A percentile compares a stretch with the other conserved stretches of the same genome.
phyloP scores from a whole-genome alignment of 108 stramenopile genomes.

The Mediolabrus comicus region DNA sequence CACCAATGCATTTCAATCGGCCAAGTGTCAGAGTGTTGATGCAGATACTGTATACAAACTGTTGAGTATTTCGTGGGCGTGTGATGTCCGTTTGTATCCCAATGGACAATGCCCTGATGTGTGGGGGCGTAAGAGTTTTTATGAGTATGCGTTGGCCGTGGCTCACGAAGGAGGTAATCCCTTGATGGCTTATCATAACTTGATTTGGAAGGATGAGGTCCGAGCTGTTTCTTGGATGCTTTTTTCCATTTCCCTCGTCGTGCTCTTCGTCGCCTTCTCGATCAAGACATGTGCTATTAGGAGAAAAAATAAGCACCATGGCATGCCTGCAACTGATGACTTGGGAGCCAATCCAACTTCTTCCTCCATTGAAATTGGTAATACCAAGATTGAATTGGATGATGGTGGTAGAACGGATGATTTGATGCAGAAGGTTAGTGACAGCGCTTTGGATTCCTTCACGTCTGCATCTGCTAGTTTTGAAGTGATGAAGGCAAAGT shows the following conservation, averaged over 20 bases:
- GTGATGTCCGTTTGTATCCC: constrained; percentile 47
- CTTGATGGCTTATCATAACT: background rate
- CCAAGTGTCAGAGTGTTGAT: constrained; percentile 8
- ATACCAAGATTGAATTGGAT: background rate
- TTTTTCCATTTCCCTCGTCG: background rate
- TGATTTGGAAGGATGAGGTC: background rate
- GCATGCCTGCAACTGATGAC: background rate
- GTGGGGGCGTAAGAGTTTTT: constrained; percentile 27
- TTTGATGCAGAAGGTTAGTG: background rate
- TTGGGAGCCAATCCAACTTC: background rate
- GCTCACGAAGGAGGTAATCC: constrained; percentile 9
- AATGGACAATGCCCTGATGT: constrained; percentile 59
- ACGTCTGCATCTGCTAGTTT: too few relatives aligned
- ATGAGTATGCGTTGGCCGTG: constrained; percentile 15
- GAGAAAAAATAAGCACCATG: background rate
- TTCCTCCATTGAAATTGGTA: background rate
- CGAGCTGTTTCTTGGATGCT: background rate
- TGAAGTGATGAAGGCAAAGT: too few relatives aligned
- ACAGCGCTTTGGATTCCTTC: too few relatives aligned
- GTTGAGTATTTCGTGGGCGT: constrained; percentile 27
- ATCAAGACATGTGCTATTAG: background rate
- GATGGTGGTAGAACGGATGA: background rate
- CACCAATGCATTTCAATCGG: constrained; percentile 14
- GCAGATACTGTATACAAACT: background rate
- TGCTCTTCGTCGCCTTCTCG: background rate